Evolutionary conservation across 495 filamentous ascomycete genomes (phyloP).

Genomic region (Penicillium paxilli): DNA sequence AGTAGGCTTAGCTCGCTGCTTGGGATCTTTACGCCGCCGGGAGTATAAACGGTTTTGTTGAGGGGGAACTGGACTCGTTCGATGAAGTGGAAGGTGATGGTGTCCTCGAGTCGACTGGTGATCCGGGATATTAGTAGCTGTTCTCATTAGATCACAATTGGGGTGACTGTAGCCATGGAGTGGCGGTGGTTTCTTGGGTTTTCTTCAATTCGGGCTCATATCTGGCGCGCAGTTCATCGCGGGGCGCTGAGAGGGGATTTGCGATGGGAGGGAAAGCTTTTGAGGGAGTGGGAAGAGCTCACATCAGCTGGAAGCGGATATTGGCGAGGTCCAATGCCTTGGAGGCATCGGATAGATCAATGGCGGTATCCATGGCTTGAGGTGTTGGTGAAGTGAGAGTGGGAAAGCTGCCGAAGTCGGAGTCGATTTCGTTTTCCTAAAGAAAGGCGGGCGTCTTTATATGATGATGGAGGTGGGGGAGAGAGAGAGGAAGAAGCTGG

Average conservation of each 20-base stretch:
- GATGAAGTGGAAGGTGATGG: slow-evolving; percentile 97
- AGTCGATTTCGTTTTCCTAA: slow-evolving; percentile 3
- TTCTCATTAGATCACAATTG: not conserved
- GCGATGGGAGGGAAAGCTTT: not conserved
- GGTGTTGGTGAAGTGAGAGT: slow-evolving; percentile 6
- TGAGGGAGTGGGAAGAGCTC: slow-evolving; percentile 24
- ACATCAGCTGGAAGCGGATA: slow-evolving; percentile 97
- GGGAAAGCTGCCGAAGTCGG: slow-evolving; percentile 20
- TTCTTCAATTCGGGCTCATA: no score
- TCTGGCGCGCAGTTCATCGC: no score
- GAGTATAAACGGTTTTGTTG: slow-evolving; percentile 81
- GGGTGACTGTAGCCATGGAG: no score
- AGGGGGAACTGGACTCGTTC: slow-evolving; percentile 97
- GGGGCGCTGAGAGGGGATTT: slow-evolving; percentile 10
- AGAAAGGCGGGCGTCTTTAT: not conserved
- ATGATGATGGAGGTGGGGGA: not conserved
- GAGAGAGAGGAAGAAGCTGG: not conserved
- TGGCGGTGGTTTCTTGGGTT: no score
- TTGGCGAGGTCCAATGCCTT: slow-evolving; percentile 87
- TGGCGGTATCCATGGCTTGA: slow-evolving; percentile 77
- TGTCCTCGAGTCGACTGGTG: slow-evolving; percentile 91
- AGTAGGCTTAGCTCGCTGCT: slow-evolving; percentile 72
- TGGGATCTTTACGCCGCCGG: slow-evolving; percentile 82
- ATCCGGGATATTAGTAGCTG: slow-evolving; percentile 5
- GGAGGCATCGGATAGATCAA: slow-evolving; percentile 79